Base-by-base conservation (phyloP, 2,329 filamentous ascomycete species). In the Talaromyces sp. region DNA sequence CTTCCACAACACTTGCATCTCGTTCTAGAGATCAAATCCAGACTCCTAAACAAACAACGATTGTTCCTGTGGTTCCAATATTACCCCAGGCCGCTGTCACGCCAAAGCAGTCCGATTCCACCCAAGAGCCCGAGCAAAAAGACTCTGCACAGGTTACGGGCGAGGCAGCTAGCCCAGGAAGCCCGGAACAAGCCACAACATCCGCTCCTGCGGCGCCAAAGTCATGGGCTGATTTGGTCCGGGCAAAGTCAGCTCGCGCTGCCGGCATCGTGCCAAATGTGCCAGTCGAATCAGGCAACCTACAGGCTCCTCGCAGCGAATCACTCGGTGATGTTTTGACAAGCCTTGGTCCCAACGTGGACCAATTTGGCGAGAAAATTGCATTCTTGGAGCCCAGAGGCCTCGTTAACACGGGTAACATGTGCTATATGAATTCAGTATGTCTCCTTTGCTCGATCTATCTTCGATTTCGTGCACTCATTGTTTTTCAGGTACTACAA, bases 401-500 rank as follows among this genome's bases (percentile, higher is more conserved):
- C 58, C 85, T 99, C 73, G 91, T 97, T 70, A 99, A 99, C 79
- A 96, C 94, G 47, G 95, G 95, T 59, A 98, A 99, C 75, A 96
- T 98, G 91, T 99, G 95, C 80, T 99, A 99, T 80, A 98, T 99
- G 95, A 99, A 98, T 82, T 97, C 95, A 68, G 94, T 97, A 84
- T 81, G 91, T 81, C 10, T 43, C n/a, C 16, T 35, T 27, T 11
- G 3, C 19, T 19, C 13, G 50, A 27, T n/a, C 14, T 43, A 45
- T 58, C 45, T 61, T 22, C 27, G 4, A 24, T 11, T 63, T 70
- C 66, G 52, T 79, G 84, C 73, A 85, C 70, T 35, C 43, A 66
- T 43, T 8, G 8, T 49, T 8, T 4, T 35, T 24, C 24, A 97
- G 93, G 89, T 98, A 77, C 85, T 99, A 69, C 95, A 99, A 89